These are phyloP conservation scores for Fusarium newnesense DNA, from an alignment of 2,329 filamentous ascomycete species.

Conservation along the genomic window DNA sequence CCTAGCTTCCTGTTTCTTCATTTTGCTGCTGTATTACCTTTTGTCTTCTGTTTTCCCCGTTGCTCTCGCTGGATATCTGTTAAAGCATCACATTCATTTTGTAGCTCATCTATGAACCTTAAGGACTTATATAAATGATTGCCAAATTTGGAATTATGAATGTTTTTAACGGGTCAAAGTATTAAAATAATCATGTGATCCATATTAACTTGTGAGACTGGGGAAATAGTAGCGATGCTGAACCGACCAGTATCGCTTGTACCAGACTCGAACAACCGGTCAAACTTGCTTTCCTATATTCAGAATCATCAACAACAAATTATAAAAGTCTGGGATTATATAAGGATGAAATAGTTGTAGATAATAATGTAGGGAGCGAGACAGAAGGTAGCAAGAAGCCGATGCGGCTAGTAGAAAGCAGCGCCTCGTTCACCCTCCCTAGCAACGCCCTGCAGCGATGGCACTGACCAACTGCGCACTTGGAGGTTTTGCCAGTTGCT, in stretches of 20 bases:
- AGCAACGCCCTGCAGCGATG: neutral
- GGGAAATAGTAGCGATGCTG: too few relatives aligned
- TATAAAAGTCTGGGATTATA: too few relatives aligned
- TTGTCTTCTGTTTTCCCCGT: fast-evolving
- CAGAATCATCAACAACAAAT: too few relatives aligned
- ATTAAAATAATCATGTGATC: too few relatives aligned
- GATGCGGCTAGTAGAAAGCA: neutral
- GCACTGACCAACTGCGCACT: neutral
- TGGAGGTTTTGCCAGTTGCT: neutral
- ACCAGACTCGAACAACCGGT: too few relatives aligned
- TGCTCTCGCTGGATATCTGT: fast-evolving
- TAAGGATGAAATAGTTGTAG: too few relatives aligned
- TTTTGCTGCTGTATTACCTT: fast-evolving
- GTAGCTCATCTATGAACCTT: neutral
- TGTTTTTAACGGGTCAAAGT: too few relatives aligned
- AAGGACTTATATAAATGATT: too few relatives aligned
- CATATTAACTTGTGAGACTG: too few relatives aligned
- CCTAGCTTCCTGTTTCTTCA: fast-evolving
- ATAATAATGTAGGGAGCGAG: fast-evolving
- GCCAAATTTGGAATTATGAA: too few relatives aligned
- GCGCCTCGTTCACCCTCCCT: too few relatives aligned
- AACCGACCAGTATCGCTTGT: fast-evolving
- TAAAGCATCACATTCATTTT: fast-evolving
- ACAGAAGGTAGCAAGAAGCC: fast-evolving
- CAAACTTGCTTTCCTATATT: too few relatives aligned